Conservation (phyloP, 2,329 filamentous ascomycete genomes). For the Alternaria dauci region DNA sequence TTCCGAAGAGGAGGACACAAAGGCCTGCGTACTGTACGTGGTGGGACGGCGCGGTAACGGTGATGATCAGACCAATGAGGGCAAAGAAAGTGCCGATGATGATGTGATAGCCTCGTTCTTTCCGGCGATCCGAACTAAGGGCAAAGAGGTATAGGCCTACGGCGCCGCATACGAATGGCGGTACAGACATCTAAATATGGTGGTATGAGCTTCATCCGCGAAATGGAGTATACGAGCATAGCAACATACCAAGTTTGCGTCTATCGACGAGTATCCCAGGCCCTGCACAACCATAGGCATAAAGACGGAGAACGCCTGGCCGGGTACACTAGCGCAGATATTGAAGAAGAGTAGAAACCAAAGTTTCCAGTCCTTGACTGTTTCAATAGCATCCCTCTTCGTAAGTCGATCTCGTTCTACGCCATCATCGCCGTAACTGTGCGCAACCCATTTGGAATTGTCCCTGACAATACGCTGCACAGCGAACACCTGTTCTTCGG, state of each 20-base stretch:
- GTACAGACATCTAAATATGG: slow-evolving; percentile 52
- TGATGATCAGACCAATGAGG: slow-evolving; percentile 40
- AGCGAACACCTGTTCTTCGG: slow-evolving; percentile 30
- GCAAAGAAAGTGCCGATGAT: slow-evolving; percentile 56
- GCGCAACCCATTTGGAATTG: slow-evolving; percentile 10
- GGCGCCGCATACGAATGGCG: slow-evolving; percentile 59
- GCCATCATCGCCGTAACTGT: slow-evolving; percentile 7
- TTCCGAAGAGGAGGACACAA: slow-evolving; percentile 35
- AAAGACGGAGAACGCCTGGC: slow-evolving; percentile 52
- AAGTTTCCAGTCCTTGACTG: slow-evolving; percentile 32
- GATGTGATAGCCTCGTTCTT: slow-evolving; percentile 50
- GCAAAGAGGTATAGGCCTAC: slow-evolving; percentile 56
- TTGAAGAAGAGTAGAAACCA: slow-evolving; percentile 46
- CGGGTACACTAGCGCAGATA: slow-evolving; percentile 54
- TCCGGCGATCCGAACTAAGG: slow-evolving; percentile 54
- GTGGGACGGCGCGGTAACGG: slow-evolving; percentile 17
- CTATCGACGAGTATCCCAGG: slow-evolving; percentile 27
- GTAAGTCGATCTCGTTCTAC: slow-evolving; percentile 20
- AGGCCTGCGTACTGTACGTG: slow-evolving; percentile 27
- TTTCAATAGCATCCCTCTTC: slow-evolving; percentile 27
- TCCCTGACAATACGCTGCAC: slow-evolving; percentile 27
- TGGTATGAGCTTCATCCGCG: neutral
- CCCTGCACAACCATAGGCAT: slow-evolving; percentile 59
- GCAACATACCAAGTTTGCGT: slow-evolving; percentile 27
- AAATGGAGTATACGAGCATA: too few relatives aligned